Evolutionary conservation across 345 rosid genomes (phyloP).

Genomic region (Leavenworthia alabamica): DNA sequence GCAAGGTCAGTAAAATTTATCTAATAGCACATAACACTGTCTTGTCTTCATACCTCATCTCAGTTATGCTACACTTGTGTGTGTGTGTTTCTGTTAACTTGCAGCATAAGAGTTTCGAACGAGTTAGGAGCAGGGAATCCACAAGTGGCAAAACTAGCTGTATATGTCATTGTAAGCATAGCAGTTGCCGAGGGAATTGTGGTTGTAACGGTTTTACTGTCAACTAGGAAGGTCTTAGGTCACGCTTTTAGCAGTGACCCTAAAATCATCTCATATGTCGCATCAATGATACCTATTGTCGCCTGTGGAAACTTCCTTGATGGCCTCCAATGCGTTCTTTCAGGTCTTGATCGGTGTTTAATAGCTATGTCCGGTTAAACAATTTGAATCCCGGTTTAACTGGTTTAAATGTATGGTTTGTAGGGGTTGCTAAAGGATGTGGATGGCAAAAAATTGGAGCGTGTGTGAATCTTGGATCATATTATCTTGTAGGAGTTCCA

Average conservation of each 20-base stretch:
- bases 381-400: background rate
- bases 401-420: background rate
- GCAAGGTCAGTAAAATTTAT: background rate
- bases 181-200: constrained; percentile 37
- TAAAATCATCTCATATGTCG: constrained; percentile 40
- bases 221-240: constrained; percentile 45
- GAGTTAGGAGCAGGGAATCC: constrained; percentile 62
- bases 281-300: constrained; percentile 46
- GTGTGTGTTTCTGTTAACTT: background rate
- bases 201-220: constrained; percentile 36
- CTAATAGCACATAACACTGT: background rate
- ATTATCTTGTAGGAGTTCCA: constrained; percentile 39
- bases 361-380: background rate
- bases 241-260: constrained; percentile 42
- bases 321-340: constrained; percentile 55
- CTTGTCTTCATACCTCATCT: background rate
- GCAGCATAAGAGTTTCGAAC: constrained; percentile 61
- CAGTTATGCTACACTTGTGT: background rate
- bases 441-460: constrained; percentile 49
- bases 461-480: constrained; percentile 36
- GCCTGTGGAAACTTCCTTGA: constrained; percentile 51
- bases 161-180: constrained; percentile 33
- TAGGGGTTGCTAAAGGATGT: constrained; percentile 47
- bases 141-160: constrained; percentile 45
- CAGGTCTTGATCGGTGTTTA: constrained; percentile 53